Evolutionary conservation across 768 basidiomycete species (phyloP), one percentile per base, ranked within the genome.

Genomic region (Rhodotorula sphaerocarpa): DNA sequence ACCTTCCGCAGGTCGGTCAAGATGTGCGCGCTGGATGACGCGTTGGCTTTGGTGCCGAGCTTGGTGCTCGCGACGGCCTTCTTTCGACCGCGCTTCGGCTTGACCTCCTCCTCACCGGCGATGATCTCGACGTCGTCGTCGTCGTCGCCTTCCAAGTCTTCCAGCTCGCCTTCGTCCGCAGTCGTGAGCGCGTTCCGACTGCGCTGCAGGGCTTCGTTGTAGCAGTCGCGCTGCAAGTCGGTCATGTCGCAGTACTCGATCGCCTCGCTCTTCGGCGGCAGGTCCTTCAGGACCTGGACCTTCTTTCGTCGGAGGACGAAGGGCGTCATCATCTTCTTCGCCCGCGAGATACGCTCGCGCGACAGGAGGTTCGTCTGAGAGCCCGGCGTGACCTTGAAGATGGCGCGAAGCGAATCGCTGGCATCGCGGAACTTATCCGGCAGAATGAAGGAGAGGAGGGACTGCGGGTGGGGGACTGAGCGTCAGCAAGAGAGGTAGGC

Each of bases 311-410:
- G 86, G 25, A 99, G 80, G 28, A 97, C 92, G 74, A 99, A 99
- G 0, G 95, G 95, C 11, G 90, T 95, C 87, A 99, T 90, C 91
- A 99, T 96, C 75, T 90, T 90, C 78, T 96, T 93, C 10, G 95
- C 95, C 65, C 92, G 79, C 25, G 88, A 90, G 28, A 96, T 88
- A 53, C 95, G 87, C 74, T 92, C 87, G 72, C 89, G 86, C 7
- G 93, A 88, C 30, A 97, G 84, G 28, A 96, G 75, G 31, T 88
- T 86, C 53, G 87, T 82, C 62, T 87, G 87, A 18, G 87, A 85
- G 71, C 92, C 88, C n/a, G 90, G 88, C 67, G 57, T 52, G 59
- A 89, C 88, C 75, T 95, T 97, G 82, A 99, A 99, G 68, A 99
- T 93, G 11, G 91, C 86, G 20, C 90, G 84, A 23, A 99, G 79